Base-by-base conservation (phyloP, 768 basidiomycete species). In the Trametopsis cervina region DNA sequence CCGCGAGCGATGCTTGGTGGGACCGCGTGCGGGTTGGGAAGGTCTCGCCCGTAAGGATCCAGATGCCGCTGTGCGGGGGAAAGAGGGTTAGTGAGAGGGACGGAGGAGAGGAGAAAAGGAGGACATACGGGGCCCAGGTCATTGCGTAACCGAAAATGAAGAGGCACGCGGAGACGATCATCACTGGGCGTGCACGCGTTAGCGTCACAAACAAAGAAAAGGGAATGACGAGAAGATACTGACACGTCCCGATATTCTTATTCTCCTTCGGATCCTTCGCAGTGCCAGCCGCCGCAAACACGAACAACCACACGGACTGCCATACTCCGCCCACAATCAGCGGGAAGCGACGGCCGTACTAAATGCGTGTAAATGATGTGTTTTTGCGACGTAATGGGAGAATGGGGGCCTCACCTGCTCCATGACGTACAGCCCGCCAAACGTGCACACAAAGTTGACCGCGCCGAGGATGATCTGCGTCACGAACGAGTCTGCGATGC, bases 31-130 rank as follows among this genome's bases (percentile, higher is more conserved):
- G 71, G 9, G 80, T 85, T 0, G 83, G 79, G 71, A 85, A 87
- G 1, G 81, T 84, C 63, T 88, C 85, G 29, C 83, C 85, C 47
- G 82, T 83, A 17, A 87, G 69, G 57, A 88, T 85, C 85, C 85
- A 88, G 33, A 86, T 63, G 40, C 83, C 82, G n/a, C 72, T 66
- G 44, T 3, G 20, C n/a, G n/a, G n/a, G n/a, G n/a, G n/a, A n/a
- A n/a, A n/a, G 13, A n/a, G 21, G 27, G 22, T n/a, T 35, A 20
- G 25, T 22, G 25, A 13, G 29, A 33, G 23, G 17, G 13, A 35
- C 1, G 39, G 11, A 29, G 11, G n/a, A 0, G 18, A 21, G n/a
- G 22, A 42, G 20, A 39, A 11, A 17, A 36, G 11, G 11, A 36
- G 35, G 18, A 60, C 69, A 44, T 54, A 73, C 64, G 83, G 82